These are phyloP conservation scores for Bruguiera parviflora DNA, from an alignment of 345 rosid species.

Conservation along the genomic window DNA sequence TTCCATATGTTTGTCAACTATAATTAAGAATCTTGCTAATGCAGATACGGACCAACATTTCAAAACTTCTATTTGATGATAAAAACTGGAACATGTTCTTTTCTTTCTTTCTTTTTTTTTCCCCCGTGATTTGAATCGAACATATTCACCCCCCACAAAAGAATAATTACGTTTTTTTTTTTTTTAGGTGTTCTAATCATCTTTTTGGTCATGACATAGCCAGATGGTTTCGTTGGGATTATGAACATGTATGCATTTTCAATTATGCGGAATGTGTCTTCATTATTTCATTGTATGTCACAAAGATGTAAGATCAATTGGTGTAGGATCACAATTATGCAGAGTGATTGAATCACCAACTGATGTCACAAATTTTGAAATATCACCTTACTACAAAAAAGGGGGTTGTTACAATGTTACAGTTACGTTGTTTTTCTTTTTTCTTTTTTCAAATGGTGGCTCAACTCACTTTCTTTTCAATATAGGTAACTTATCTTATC, in stretches of 20 bases:
- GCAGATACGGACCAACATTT: conserved; percentile 5
- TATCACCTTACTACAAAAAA: not conserved
- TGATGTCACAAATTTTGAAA: conserved; percentile 1
- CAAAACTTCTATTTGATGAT: conserved; percentile 3
- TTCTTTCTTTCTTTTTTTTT: too few species aligned
- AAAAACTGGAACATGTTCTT: conserved; percentile 5
- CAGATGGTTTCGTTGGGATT: too few species aligned
- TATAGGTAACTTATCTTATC: conserved; percentile 12
- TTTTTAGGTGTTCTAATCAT: not conserved
- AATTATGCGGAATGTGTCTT: not conserved
- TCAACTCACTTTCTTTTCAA: conserved; percentile 9
- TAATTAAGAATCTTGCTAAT: not conserved
- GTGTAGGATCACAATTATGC: conserved; percentile 6
- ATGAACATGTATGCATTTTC: too few species aligned
- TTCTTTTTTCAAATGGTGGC: not conserved
- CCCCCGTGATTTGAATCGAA: not conserved
- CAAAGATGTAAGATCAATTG: not conserved
- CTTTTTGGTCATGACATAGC: not conserved
- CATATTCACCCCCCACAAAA: too few species aligned
- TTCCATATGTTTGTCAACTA: not conserved
- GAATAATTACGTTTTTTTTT: too few species aligned
- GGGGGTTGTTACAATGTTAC: conserved; percentile 3
- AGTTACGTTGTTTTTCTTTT: not conserved
- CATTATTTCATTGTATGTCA: not conserved
- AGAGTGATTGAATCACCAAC: conserved; percentile 4